phyloP scores from a whole-genome alignment of 1,139 yeast genomes.

The Yamadazyma taylorii region DNA sequence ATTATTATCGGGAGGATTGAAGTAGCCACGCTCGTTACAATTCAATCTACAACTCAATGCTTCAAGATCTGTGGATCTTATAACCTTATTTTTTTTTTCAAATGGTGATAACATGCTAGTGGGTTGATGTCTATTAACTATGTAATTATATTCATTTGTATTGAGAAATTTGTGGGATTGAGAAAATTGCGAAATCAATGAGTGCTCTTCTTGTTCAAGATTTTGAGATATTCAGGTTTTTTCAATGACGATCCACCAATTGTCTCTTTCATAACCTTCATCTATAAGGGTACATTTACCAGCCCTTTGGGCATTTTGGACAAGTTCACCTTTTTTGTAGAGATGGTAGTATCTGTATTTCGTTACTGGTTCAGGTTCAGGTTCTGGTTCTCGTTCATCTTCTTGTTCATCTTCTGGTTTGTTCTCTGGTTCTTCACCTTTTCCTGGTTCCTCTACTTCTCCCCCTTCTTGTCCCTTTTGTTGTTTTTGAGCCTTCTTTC shows the following conservation, averaged over 20 bases:
- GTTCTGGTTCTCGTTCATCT: slow-evolving; percentile 17
- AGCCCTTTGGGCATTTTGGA: slow-evolving; percentile 62
- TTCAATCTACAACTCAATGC: slow-evolving; percentile 75
- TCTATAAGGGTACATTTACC: slow-evolving; percentile 63
- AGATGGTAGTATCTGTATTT: slow-evolving; percentile 87
- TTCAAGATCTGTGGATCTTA: slow-evolving; percentile 79
- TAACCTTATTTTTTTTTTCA: slow-evolving; percentile 46
- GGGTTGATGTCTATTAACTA: not conserved
- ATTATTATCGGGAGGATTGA: slow-evolving; percentile 49
- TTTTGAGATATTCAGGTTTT: slow-evolving; percentile 13
- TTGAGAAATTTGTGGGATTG: too few relatives aligned
- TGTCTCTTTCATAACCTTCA: slow-evolving; percentile 88
- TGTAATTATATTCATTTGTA: not conserved
- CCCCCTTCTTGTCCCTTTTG: slow-evolving; percentile 18
- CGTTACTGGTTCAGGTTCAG: slow-evolving; percentile 35
- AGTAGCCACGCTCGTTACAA: slow-evolving; percentile 55
- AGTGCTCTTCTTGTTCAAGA: too few relatives aligned
- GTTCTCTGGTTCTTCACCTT: slow-evolving; percentile 15
- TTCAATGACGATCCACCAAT: slow-evolving; percentile 72
- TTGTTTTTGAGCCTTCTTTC: slow-evolving; percentile 9
- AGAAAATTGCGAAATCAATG: slow-evolving; percentile 6
- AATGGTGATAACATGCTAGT: slow-evolving; percentile 34
- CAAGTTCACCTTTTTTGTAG: slow-evolving; percentile 80
- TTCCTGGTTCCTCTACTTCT: slow-evolving; percentile 16
- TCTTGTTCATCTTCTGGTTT: slow-evolving; percentile 18